Evolutionary conservation across 306 rosid species (phyloP).

Genomic region (Inga oerstediana): DNA sequence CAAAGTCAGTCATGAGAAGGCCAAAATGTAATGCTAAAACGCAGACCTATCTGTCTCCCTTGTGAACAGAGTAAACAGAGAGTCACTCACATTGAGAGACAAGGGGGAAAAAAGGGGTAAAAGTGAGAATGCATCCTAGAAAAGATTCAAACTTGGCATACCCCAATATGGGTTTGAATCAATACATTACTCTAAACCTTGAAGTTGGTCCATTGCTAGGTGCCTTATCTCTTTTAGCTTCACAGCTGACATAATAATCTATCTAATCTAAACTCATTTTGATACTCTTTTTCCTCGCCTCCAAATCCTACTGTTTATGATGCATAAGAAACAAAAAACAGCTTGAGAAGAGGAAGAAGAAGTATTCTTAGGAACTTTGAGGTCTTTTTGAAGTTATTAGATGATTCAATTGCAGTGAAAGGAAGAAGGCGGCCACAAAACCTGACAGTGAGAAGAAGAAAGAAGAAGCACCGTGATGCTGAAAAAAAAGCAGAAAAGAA

Average conservation of each 20-base stretch:
- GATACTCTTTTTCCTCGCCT: too few species aligned
- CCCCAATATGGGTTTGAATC: conserved; percentile 99
- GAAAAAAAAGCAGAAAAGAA: too few species aligned
- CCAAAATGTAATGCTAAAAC: conserved; percentile 94
- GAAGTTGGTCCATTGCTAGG: conserved; percentile 93
- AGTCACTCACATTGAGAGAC: background rate
- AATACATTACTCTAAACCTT: conserved; percentile 71
- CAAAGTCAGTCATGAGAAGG: conserved; percentile 28
- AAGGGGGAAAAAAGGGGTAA: background rate
- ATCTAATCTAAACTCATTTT: too few species aligned
- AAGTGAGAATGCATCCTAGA: conserved; percentile 29
- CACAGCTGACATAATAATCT: background rate
- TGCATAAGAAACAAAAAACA: background rate
- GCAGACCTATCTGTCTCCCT: conserved; percentile 83
- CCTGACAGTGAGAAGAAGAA: too few species aligned
- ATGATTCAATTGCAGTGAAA: too few species aligned
- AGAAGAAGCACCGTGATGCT: too few species aligned
- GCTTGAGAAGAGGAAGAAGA: too few species aligned
- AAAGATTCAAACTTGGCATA: conserved; percentile 41
- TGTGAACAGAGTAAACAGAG: conserved; percentile 50
- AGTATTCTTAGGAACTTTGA: too few species aligned
- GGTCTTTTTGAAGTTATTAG: too few species aligned
- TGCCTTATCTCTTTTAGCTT: conserved; percentile 75
- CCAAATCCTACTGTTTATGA: too few species aligned
- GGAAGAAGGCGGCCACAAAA: too few species aligned